Conservation (phyloP, 2,329 filamentous ascomycete species). For the Helicocarpus griseus region DNA sequence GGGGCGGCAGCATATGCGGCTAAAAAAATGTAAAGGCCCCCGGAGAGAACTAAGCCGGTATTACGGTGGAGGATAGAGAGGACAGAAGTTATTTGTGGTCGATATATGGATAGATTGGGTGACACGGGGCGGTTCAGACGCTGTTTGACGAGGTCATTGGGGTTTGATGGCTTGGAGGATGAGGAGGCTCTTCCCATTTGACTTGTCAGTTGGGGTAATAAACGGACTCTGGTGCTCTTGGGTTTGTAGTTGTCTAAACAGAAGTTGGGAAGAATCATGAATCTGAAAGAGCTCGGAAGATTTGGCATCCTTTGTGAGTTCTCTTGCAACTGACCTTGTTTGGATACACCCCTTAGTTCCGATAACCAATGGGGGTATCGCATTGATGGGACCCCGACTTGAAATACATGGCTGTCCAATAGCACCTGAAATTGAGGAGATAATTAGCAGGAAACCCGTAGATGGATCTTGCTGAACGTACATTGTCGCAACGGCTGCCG, state of each 20-base stretch:
- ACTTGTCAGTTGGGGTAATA: neutral
- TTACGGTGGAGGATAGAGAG: conserved; percentile 67
- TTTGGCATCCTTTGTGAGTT: neutral
- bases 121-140: conserved; percentile 71
- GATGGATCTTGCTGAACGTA: neutral
- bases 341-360: neutral
- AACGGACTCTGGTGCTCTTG: neutral
- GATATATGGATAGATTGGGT: conserved; percentile 80
- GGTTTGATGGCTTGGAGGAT: neutral
- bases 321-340: neutral
- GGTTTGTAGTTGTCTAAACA: neutral
- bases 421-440: neutral
- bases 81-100: conserved; percentile 75
- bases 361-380: neutral
- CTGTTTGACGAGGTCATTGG: conserved; percentile 56
- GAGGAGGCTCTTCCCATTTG: neutral
- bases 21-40: conserved; percentile 68
- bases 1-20: conserved; percentile 72
- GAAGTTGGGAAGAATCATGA: neutral
- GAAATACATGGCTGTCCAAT: neutral
- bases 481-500: neutral
- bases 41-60: conserved; percentile 63
- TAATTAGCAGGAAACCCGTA: neutral
- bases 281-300: too few species aligned
- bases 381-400: neutral